Percentiles rank a stretch among this genome's conserved stretches.
Conservation (phyloP, 2,329 filamentous ascomycete genomes). For the Neopestalotiopsis sp. region DNA sequence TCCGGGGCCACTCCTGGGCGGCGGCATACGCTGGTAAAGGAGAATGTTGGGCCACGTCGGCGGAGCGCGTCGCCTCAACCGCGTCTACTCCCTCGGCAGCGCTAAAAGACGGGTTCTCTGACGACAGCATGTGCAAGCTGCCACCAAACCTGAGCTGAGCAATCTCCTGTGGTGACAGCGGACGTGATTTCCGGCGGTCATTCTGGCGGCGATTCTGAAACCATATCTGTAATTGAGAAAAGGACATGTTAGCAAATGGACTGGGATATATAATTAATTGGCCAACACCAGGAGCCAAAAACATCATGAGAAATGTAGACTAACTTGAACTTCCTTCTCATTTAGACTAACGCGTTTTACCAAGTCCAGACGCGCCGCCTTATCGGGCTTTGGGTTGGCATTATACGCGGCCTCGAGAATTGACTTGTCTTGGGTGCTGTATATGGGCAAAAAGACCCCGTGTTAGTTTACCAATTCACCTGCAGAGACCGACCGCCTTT, state of each 20-base stretch:
- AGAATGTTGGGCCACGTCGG: conserved; percentile 26
- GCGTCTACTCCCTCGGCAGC: conserved; percentile 25
- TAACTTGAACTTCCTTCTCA: conserved; percentile 95
- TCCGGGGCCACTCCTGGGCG: conserved; percentile 27
- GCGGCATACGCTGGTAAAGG: conserved; percentile 27
- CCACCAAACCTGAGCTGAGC: conserved; percentile 62
- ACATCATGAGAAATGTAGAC: conserved; percentile 37
- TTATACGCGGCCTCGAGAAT: conserved; percentile 87
- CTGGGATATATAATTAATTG: conserved; percentile 8
- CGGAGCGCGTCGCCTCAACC: conserved; percentile 24
- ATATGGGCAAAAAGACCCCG: conserved; percentile 26
- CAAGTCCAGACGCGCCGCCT: conserved; percentile 82
- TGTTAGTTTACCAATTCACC: conserved; percentile 20
- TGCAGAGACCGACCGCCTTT: not conserved
- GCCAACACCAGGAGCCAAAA: not conserved
- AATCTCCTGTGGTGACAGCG: conserved; percentile 79
- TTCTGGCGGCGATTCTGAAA: conserved; percentile 96
- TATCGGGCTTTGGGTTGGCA: conserved; percentile 89
- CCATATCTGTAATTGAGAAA: conserved; percentile 74
- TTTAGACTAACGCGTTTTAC: conserved; percentile 85
- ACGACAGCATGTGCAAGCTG: conserved; percentile 55
- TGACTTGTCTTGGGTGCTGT: conserved; percentile 84
- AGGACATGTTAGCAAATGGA: conserved; percentile 27
- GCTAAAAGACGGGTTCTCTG: conserved; percentile 43
- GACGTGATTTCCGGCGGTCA: conserved; percentile 86